Evolutionary conservation across 2,329 filamentous ascomycete species (phyloP), one percentile per base, ranked within the genome.

Genomic region (Colletotrichum sidae): DNA sequence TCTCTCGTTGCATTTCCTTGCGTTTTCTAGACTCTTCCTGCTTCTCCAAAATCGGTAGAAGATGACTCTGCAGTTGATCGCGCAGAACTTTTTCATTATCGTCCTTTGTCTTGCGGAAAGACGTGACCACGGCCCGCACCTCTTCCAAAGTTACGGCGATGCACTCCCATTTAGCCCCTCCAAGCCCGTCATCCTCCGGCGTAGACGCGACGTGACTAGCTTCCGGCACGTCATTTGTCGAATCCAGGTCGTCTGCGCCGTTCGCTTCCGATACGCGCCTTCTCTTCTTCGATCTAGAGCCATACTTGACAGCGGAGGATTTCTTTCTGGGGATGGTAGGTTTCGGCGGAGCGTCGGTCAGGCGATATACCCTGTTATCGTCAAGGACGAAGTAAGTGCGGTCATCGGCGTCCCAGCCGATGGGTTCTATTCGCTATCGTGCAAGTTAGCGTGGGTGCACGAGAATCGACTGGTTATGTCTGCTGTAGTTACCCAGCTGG

Each of bases 301-400:
- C 85, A 68, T 63, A 77, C 87, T 89, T 6, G 84, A 84, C 70
- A 88, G 91, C 70, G 89, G 90, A 34, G 85, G 87, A 92, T 70
- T 84, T 87, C 77, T 84, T 90, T 86, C 67, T 83, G 2, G 87
- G 82, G 73, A 91, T 91, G n/a, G 83, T 79, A 6, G 84, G 79
- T 7, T 88, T 85, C 2, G 87, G 83, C 1, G 88, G 87, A 34
- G 91, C 86, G 65, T 97, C 92, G n/a, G 92, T 93, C 67, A 91
- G 85, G 60, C 94, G 92, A 76, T 99, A 99, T 46, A 99, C 83
- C 68, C 96, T 88, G 72, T 97, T 96, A 75, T 99, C 96, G 72
- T 98, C 95, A 4, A 99, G 86, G 3, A 98, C 90, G 73, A 91
- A 97, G 75, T 98, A 97, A 41, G 89, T 90, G 42, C 93, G 90